Percentiles rank a stretch among this genome's conserved stretches.
These are phyloP conservation scores for Teunomyces panamensis DNA, from an alignment of 805 yeast species.

Conservation along the genomic window DNA sequence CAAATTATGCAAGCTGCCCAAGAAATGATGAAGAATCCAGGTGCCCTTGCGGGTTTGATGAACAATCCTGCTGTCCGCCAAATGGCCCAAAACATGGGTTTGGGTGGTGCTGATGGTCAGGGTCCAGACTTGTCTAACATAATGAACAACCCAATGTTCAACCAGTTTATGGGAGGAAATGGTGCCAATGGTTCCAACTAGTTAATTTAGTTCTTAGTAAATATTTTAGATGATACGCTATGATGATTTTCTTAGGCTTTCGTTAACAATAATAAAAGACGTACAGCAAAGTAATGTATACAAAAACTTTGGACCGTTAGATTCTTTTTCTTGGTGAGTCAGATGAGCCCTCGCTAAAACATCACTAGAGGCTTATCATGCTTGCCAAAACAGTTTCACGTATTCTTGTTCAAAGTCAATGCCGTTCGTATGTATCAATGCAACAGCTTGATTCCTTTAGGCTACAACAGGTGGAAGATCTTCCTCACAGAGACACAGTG, in stretches of 20 bases:
- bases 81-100: constrained; percentile 77
- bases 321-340: background rate
- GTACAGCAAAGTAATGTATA: too few relatives aligned
- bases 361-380: too few relatives aligned
- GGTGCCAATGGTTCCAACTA: constrained; percentile 5
- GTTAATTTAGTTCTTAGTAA: background rate
- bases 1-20: constrained; percentile 87
- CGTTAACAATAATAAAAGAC: background rate
- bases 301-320: background rate
- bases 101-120: constrained; percentile 52
- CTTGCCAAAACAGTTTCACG: background rate
- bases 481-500: constrained; percentile 1
- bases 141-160: constrained; percentile 78
- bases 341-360: too few relatives aligned
- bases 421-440: background rate
- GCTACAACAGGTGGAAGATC: background rate
- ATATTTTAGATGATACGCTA: background rate
- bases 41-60: constrained; percentile 69
- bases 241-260: background rate
- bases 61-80: constrained; percentile 75
- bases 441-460: background rate
- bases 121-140: constrained; percentile 63
- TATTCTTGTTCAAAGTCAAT: background rate
- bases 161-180: constrained; percentile 60
- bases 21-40: constrained; percentile 82